Percentiles rank a stretch among this genome's conserved stretches.
phyloP scores from a whole-genome alignment of 2,329 filamentous ascomycete genomes.

The Venturia pyrina region DNA sequence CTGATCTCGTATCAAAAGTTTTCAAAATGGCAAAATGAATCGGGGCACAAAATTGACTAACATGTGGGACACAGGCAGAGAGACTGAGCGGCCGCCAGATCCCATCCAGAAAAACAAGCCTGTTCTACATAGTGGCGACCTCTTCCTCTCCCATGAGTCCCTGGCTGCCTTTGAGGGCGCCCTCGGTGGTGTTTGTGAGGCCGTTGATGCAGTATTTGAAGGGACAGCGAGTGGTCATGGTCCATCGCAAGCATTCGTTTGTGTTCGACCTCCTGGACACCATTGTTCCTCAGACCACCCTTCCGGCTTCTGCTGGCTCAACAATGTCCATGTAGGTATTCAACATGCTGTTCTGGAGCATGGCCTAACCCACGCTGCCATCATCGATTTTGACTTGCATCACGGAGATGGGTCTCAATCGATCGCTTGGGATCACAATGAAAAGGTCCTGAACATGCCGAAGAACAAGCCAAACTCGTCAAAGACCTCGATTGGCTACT shows the following conservation, averaged over 20 bases:
- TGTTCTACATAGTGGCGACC: constrained; percentile 72
- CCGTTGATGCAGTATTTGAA: constrained; percentile 73
- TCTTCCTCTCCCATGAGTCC: constrained; percentile 84
- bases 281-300: constrained; percentile 86
- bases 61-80: background rate
- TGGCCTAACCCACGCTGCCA: constrained; percentile 85
- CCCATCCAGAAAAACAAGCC: constrained; percentile 45
- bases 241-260: constrained; percentile 76
- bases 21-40: background rate
- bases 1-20: background rate
- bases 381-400: constrained; percentile 33
- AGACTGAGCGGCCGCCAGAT: constrained; percentile 17
- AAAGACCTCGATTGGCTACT: constrained; percentile 80
- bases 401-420: constrained; percentile 67
- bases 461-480: constrained; percentile 69
- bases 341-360: constrained; percentile 78
- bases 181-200: constrained; percentile 86
- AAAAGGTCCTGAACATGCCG: constrained; percentile 49
- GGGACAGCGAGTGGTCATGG: constrained; percentile 34
- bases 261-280: constrained; percentile 85
- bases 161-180: constrained; percentile 81
- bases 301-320: constrained; percentile 96
- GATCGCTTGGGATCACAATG: constrained; percentile 86
- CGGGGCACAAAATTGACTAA: background rate
- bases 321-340: constrained; percentile 96